Conservation (phyloP, 1,139 yeast genomes). For the Yamadazyma membranifaciens region DNA sequence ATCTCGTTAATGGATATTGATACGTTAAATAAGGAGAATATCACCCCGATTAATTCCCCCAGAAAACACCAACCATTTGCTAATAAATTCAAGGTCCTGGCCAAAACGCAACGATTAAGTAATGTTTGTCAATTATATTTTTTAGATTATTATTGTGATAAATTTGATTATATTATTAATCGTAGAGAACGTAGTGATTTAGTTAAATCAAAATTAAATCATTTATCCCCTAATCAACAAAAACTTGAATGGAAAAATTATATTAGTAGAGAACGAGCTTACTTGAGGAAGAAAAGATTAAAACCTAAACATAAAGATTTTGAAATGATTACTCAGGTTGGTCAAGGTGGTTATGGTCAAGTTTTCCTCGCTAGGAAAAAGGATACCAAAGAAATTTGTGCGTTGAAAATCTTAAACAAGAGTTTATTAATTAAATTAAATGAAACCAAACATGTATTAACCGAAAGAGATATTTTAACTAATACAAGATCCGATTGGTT, state of each 20-base stretch:
- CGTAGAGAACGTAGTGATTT: constrained; percentile 76
- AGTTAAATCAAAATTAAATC: constrained; percentile 57
- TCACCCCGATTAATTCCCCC: constrained; percentile 46
- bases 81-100: constrained; percentile 51
- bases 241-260: constrained; percentile 79
- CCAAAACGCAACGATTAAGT: constrained; percentile 80
- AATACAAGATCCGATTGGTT: constrained; percentile 96
- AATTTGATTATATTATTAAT: constrained; percentile 87
- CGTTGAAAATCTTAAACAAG: constrained; percentile 88
- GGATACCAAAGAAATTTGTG: constrained; percentile 94
- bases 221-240: constrained; percentile 41
- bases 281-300: constrained; percentile 81
- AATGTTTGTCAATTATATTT: constrained; percentile 84
- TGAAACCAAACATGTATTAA: constrained; percentile 92
- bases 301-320: constrained; percentile 95
- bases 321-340: constrained; percentile 95
- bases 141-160: constrained; percentile 92
- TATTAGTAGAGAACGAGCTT: constrained; percentile 79
- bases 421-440: constrained; percentile 82
- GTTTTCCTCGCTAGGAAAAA: constrained; percentile 92
- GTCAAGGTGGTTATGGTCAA: constrained; percentile 99
- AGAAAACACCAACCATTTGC: constrained; percentile 24
- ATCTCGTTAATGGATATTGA: constrained; percentile 48
- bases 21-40: constrained; percentile 44
- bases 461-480: constrained; percentile 94